Conservation (phyloP, 2,329 filamentous ascomycete species). For the Trichoderma lentiforme region DNA sequence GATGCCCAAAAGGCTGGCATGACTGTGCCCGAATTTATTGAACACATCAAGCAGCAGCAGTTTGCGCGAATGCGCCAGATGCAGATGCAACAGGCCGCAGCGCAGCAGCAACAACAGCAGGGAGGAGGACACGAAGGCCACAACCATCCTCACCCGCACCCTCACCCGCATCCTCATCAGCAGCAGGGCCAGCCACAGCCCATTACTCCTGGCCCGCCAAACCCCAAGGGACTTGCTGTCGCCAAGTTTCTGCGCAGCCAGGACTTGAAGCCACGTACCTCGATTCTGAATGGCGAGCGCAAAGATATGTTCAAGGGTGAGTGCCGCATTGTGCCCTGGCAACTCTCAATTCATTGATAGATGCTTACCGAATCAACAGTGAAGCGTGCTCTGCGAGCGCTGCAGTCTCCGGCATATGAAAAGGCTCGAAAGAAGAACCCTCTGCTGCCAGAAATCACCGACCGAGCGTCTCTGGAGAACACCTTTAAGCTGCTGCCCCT, state of each 20-base stretch:
- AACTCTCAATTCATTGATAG: background rate
- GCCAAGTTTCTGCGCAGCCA: conserved; percentile 83
- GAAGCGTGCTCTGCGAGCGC: conserved; percentile 88
- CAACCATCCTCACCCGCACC: conserved; percentile 29
- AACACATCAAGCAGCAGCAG: conserved; percentile 59
- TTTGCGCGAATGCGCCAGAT: conserved; percentile 46
- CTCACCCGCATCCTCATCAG: conserved; percentile 33
- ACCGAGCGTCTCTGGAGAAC: conserved; percentile 86
- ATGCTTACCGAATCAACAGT: conserved; percentile 51
- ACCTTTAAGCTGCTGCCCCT: conserved; percentile 92
- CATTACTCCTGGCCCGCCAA: conserved; percentile 75
- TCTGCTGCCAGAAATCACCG: conserved; percentile 80
- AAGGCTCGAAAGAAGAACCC: conserved; percentile 90
- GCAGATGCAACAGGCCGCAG: conserved; percentile 44
- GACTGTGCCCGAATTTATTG: conserved; percentile 79
- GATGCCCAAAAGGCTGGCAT: conserved; percentile 85
- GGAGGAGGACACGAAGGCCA: conserved; percentile 26
- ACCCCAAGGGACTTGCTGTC: conserved; percentile 82
- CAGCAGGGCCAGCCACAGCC: conserved; percentile 57
- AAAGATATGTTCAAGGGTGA: conserved; percentile 97
- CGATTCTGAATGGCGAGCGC: conserved; percentile 90
- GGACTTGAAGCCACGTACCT: conserved; percentile 83
- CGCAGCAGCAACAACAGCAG: conserved; percentile 31
- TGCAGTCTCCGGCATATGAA: conserved; percentile 84
- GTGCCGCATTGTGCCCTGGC: conserved; percentile 5